These are phyloP conservation scores for Begonia loranthoides DNA, from an alignment of 306 rosid species.

Conservation along the genomic window DNA sequence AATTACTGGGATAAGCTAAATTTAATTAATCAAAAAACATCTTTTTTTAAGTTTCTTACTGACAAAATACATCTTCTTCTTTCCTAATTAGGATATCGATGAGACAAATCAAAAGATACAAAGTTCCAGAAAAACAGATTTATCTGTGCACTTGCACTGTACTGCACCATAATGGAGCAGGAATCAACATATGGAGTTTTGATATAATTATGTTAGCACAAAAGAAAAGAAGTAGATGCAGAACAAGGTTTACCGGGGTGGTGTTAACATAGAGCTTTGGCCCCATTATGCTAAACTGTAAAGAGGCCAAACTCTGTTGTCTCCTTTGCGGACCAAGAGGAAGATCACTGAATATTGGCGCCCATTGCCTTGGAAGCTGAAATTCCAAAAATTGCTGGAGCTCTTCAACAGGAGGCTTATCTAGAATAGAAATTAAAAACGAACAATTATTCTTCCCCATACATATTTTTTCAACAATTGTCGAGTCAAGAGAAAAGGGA, in stretches of 20 bases:
- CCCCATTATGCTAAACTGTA: slow-evolving; percentile 93
- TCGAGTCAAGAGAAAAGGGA: too few relatives aligned
- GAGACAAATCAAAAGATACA: too few relatives aligned
- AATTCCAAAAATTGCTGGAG: slow-evolving; percentile 97
- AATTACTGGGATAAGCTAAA: too few relatives aligned
- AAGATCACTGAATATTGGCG: slow-evolving; percentile 93
- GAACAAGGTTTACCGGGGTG: slow-evolving; percentile 34
- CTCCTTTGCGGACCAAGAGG: slow-evolving; percentile 97
- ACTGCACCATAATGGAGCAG: background rate
- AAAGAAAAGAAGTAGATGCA: slow-evolving; percentile 1
- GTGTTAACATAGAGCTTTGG: slow-evolving; percentile 88
- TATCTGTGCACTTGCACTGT: too few relatives aligned
- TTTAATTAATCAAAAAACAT: too few relatives aligned
- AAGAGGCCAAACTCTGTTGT: slow-evolving; percentile 54
- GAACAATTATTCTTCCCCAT: slow-evolving; percentile 5
- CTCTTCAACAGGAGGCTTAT: slow-evolving; percentile 88
- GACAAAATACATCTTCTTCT: too few relatives aligned
- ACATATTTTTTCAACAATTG: too few relatives aligned
- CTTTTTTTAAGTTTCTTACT: too few relatives aligned
- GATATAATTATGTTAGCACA: background rate
- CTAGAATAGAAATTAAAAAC: slow-evolving; percentile 25
- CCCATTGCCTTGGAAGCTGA: slow-evolving; percentile 98
- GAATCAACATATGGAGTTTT: background rate
- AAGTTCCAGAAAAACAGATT: too few relatives aligned
- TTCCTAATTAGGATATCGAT: too few relatives aligned